A percentile compares a stretch with the other conserved stretches of the same genome.
Conservation (phyloP, 2,329 filamentous ascomycete genomes). For the Ploettnerulaceae sp. region DNA sequence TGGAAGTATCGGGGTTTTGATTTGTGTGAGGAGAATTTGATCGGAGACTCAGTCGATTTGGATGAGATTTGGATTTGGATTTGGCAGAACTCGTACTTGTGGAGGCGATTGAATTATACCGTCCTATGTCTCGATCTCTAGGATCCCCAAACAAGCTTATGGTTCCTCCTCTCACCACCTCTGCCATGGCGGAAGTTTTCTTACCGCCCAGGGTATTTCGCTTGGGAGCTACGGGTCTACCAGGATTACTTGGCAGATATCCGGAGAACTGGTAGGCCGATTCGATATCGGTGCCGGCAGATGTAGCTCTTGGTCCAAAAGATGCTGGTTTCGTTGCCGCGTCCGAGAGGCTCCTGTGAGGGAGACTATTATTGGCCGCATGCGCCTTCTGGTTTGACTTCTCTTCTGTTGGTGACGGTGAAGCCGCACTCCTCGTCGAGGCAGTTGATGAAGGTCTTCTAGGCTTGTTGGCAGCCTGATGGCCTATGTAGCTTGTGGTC, state of each 20-base stretch:
- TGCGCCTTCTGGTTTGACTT: slow-evolving; percentile 34
- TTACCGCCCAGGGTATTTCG: slow-evolving; percentile 45
- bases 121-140: slow-evolving; percentile 24
- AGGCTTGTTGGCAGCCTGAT: background rate
- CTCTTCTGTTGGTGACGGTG: slow-evolving; percentile 42
- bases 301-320: slow-evolving; percentile 39
- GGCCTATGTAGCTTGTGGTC: background rate
- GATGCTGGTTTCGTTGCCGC: slow-evolving; percentile 44
- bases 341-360: slow-evolving; percentile 49
- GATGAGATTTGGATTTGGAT: slow-evolving; percentile 31
- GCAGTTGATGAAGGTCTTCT: slow-evolving; percentile 28
- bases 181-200: slow-evolving; percentile 44
- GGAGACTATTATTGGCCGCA: slow-evolving; percentile 27
- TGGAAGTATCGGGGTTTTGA: slow-evolving; percentile 32
- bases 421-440: slow-evolving; percentile 42
- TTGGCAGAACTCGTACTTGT: slow-evolving; percentile 20
- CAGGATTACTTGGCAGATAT: slow-evolving; percentile 48
- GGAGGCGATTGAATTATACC: slow-evolving; percentile 25
- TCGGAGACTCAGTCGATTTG: slow-evolving; percentile 28
- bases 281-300: slow-evolving; percentile 39
- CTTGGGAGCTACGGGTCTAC: slow-evolving; percentile 41
- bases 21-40: slow-evolving; percentile 28
- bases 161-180: slow-evolving; percentile 50
- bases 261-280: slow-evolving; percentile 58
- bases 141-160: slow-evolving; percentile 39